Evolutionary conservation across 2,329 filamentous ascomycete genomes (phyloP).

Genomic region (Aspergillus ibericus): DNA sequence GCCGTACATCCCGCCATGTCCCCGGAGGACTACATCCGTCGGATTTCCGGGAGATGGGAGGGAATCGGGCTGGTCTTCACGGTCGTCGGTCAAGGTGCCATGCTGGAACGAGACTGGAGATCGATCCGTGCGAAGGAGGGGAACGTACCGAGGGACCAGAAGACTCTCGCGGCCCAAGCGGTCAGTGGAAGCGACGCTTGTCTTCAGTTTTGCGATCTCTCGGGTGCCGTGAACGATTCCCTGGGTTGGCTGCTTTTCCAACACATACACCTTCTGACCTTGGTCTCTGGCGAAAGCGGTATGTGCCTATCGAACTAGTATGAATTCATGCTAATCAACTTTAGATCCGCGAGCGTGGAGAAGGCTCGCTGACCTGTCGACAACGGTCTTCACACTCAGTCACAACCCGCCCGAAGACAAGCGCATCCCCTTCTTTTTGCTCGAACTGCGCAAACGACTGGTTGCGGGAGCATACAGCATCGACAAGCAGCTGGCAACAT

Average conservation of each 20-base stretch:
- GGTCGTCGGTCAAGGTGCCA: constrained; percentile 16
- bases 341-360: constrained; percentile 48
- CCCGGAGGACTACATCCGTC: constrained; percentile 20
- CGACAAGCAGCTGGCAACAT: constrained; percentile 7
- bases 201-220: constrained; percentile 27
- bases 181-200: constrained; percentile 31
- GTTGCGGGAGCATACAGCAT: constrained; percentile 5
- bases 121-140: constrained; percentile 2
- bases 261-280: constrained; percentile 20
- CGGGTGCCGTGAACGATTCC: constrained; percentile 24
- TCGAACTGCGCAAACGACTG: constrained; percentile 3
- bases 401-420: constrained; percentile 39
- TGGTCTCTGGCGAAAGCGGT: constrained; percentile 27
- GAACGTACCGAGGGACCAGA: constrained; percentile 13
- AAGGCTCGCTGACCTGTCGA: constrained; percentile 46
- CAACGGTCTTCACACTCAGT: constrained; percentile 46
- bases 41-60: constrained; percentile 24
- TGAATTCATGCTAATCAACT: neutral
- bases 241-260: constrained; percentile 31
- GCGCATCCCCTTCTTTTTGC: constrained; percentile 8
- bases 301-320: neutral
- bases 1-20: constrained; percentile 19
- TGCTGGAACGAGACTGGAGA: constrained; percentile 10
- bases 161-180: constrained; percentile 8
- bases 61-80: constrained; percentile 24